These are phyloP conservation scores for Nicotiana tabacum DNA, from an alignment of 257 asterid species.

Conservation along the genomic window DNA sequence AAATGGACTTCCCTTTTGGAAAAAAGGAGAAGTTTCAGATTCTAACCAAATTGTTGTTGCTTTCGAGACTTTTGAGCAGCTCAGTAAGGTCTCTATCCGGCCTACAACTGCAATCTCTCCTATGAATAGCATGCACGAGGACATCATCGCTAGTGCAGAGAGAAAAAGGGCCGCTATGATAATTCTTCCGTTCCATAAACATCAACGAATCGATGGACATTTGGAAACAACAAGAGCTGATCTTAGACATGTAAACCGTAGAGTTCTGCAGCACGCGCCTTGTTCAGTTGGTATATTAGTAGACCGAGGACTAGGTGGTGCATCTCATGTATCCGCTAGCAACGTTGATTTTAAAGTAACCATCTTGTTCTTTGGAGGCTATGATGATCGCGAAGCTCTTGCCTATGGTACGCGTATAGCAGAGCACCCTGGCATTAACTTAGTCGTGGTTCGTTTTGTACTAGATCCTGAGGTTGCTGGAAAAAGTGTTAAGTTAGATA, in stretches of 20 bases:
- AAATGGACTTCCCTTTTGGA: conserved; percentile 54
- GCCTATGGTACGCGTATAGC: conserved; percentile 53
- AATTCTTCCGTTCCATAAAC: conserved; percentile 51
- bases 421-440: conserved; percentile 45
- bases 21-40: conserved; percentile 13
- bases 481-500: conserved; percentile 13
- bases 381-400: conserved; percentile 52
- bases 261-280: conserved; percentile 38
- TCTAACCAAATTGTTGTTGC: conserved; percentile 40
- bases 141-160: conserved; percentile 35
- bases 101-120: conserved; percentile 55
- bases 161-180: conserved; percentile 29
- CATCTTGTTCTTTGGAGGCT: conserved; percentile 50
- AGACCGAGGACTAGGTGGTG: conserved; percentile 54
- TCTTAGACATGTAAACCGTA: conserved; percentile 28
- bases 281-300: conserved; percentile 48
- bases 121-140: conserved; percentile 46
- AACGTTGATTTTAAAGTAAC: conserved; percentile 35
- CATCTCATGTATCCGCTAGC: conserved; percentile 45
- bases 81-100: conserved; percentile 40
- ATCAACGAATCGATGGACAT: conserved; percentile 40
- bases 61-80: conserved; percentile 46
- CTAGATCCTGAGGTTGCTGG: conserved; percentile 28
- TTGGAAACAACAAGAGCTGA: conserved; percentile 41
- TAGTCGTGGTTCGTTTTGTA: conserved; percentile 33